Evolutionary conservation across 2,329 filamentous ascomycete genomes (phyloP), one percentile per base, ranked within the genome.

Genomic region (Sporothrix dimorphospora): DNA sequence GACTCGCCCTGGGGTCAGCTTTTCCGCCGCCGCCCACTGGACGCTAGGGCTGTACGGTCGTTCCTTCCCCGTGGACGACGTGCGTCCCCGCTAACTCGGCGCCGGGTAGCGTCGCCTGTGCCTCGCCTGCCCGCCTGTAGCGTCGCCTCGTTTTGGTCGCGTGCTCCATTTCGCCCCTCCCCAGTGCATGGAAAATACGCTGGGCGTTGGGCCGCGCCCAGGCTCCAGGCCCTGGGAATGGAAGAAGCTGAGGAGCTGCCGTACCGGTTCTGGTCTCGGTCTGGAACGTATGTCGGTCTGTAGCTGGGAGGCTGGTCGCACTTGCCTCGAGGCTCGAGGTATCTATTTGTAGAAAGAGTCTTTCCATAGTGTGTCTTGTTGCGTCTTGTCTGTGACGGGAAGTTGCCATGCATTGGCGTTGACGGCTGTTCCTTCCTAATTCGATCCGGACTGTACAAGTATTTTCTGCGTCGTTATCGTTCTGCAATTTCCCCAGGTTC

Each of bases 141-240:
- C 16, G 14, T 40, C 38, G 34, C 57, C 38, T 42, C 63, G 19
- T 68, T 59, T 14, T 63, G 69, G 55, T 70, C 69, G 69, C 69
- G 69, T 70, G 69, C 68, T 21, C 68, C 38, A 16, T 38, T 53
- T 51, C 40, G 47, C 66, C 49, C 49, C 47, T 69, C 49, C 66
- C 34, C 34, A 9, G 14, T 55, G 66, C 45, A 42, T 63, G n/a
- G 14, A 40, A 63, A 19, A 42, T 24, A 11, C 19, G 34, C 57
- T 63, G 57, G 57, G 57, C 27, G 53, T 57, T 61, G n/a, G 57
- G 57, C 57, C 4, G 16, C 34, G 57, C 57, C 57, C 57, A 42
- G 57, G 34, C 34, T 61, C 34, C 34, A 21, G 57, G 34, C 57
- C 27, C 53, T 12, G 12, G 27, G 14, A 57, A 57, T 4, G 9